Evolutionary conservation across 805 yeast species (phyloP).

Genomic region (Candida sonorensis): DNA sequence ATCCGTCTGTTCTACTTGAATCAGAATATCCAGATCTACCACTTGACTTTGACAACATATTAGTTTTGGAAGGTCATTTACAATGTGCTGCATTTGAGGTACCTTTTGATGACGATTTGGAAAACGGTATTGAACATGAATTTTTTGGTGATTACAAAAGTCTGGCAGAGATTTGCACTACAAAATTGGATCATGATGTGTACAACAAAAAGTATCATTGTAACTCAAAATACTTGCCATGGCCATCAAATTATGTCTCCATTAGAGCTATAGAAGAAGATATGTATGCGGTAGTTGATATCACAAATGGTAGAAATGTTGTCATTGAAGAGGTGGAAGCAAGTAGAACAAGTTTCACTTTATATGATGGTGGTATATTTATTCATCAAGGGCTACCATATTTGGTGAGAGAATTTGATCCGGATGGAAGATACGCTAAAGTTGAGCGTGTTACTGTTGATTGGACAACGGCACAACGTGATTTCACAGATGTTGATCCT

Average conservation of each 20-base stretch:
- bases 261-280: constrained; percentile 81
- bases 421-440: constrained; percentile 73
- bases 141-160: constrained; percentile 45
- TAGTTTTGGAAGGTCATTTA: constrained; percentile 72
- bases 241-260: constrained; percentile 74
- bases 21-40: constrained; percentile 51
- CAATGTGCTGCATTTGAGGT: constrained; percentile 93
- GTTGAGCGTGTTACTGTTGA: constrained; percentile 88
- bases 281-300: constrained; percentile 82
- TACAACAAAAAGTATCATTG: constrained; percentile 47
- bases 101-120: constrained; percentile 45
- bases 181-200: constrained; percentile 33
- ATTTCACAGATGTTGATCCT: constrained; percentile 91
- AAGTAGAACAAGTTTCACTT: constrained; percentile 79
- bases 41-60: constrained; percentile 51
- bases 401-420: constrained; percentile 74
- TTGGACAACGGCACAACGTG: constrained; percentile 90
- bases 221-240: constrained; percentile 57
- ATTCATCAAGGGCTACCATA: constrained; percentile 92
- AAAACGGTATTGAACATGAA: constrained; percentile 35
- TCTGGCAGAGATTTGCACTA: constrained; percentile 19
- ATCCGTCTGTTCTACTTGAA: constrained; percentile 54
- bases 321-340: constrained; percentile 89
- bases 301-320: constrained; percentile 65
- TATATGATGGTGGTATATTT: constrained; percentile 89